These are phyloP conservation scores for Dothiorella sarmentorum DNA, from an alignment of 2,329 filamentous ascomycete genomes.

Conservation along the genomic window DNA sequence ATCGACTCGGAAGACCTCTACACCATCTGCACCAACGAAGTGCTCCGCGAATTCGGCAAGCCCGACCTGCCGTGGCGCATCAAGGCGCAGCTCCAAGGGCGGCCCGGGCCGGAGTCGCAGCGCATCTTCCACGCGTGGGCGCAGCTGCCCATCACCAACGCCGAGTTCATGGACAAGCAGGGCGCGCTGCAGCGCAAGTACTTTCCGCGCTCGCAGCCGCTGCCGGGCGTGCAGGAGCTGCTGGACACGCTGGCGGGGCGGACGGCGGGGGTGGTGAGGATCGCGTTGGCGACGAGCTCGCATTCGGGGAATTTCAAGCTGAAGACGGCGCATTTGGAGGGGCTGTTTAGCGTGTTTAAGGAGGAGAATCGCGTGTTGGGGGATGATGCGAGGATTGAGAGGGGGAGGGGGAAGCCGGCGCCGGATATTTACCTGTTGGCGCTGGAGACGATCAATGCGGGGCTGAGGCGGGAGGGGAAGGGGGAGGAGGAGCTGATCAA, in stretches of 20 bases:
- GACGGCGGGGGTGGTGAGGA: neutral
- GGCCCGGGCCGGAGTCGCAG: constrained; percentile 57
- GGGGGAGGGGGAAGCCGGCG: constrained; percentile 85
- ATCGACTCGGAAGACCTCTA: constrained; percentile 92
- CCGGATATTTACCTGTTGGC: constrained; percentile 94
- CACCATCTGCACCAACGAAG: constrained; percentile 75
- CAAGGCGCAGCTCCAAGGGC: constrained; percentile 80
- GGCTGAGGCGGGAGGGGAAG: constrained; percentile 53
- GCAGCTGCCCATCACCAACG: constrained; percentile 69
- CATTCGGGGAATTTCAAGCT: constrained; percentile 68
- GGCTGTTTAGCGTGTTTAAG: constrained; percentile 60
- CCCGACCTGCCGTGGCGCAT: constrained; percentile 84
- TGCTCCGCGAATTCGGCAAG: constrained; percentile 71
- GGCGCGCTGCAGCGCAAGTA: constrained; percentile 62
- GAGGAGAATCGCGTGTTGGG: constrained; percentile 72
- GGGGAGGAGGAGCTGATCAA: constrained; percentile 59
- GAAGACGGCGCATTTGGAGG: constrained; percentile 61
- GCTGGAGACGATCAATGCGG: constrained; percentile 76
- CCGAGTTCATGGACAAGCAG: constrained; percentile 63
- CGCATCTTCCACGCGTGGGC: constrained; percentile 78
- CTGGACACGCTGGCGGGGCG: constrained; percentile 54
- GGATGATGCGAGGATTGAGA: constrained; percentile 73
- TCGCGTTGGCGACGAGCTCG: constrained; percentile 83
- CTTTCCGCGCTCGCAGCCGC: constrained; percentile 71
- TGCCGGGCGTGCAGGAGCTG: constrained; percentile 73